A percentile compares a stretch with the other conserved stretches of the same genome.
These are phyloP conservation scores for Pterocarpus macrocarpus DNA, from an alignment of 306 rosid genomes.

Conservation along the genomic window DNA sequence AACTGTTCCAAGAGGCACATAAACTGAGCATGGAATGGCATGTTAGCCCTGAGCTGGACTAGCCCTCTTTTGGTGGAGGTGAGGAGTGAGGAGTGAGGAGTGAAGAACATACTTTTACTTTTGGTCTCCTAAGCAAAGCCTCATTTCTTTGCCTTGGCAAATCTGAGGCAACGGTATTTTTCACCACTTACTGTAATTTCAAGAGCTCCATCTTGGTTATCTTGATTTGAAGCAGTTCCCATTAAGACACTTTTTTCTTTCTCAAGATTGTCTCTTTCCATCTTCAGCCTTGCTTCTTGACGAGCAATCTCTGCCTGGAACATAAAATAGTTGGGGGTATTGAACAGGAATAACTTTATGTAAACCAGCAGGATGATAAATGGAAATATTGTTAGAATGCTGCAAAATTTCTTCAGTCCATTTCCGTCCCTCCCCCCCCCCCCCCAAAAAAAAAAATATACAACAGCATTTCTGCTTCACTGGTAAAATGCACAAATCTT, in stretches of 20 bases:
- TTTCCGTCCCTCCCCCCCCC: background rate
- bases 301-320: constrained; percentile 88
- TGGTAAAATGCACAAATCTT: background rate
- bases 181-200: constrained; percentile 99
- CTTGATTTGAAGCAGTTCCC: constrained; percentile 99
- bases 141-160: constrained; percentile 94
- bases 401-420: background rate
- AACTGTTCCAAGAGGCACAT: constrained; percentile 30
- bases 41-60: constrained; percentile 1
- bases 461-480: background rate
- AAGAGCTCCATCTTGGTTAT: constrained; percentile 94
- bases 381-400: constrained; percentile 23
- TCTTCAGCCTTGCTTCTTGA: constrained; percentile 94
- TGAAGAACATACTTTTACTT: background rate
- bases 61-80: background rate
- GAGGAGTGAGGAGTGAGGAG: background rate
- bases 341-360: background rate
- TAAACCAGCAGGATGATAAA: constrained; percentile 8
- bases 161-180: constrained; percentile 95
- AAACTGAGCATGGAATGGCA: constrained; percentile 27
- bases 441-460: background rate
- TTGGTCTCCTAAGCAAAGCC: constrained; percentile 24
- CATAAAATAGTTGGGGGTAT: constrained; percentile 10
- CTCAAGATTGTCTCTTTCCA: constrained; percentile 96
- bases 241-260: constrained; percentile 94